A percentile compares a stretch with the other conserved stretches of the same genome.
Conservation (phyloP, 129 eudicot species). For the Sambucus nigra region DNA sequence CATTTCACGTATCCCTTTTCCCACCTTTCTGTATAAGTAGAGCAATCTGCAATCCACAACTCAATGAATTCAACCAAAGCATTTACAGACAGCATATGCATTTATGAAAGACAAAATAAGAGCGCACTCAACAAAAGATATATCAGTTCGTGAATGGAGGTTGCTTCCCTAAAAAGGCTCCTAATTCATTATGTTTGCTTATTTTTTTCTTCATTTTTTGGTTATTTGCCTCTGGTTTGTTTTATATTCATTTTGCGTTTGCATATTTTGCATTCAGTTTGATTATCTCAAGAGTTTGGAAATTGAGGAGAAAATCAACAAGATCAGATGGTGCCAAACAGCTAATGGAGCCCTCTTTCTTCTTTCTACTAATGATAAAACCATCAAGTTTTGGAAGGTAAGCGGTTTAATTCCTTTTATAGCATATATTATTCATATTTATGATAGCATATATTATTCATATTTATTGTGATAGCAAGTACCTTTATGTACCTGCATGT, state of each 20-base stretch:
- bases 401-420: slow-evolving; percentile 1
- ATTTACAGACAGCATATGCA: neutral
- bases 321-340: slow-evolving; percentile 96
- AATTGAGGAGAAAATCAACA: slow-evolving; percentile 99
- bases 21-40: neutral
- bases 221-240: neutral
- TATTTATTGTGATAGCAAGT: neutral
- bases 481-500: neutral
- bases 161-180: no score
- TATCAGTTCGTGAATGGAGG: no score
- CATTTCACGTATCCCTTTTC: neutral
- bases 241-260: slow-evolving; percentile 10
- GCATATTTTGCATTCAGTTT: slow-evolving; percentile 52
- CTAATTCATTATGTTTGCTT: no score
- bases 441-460: neutral
- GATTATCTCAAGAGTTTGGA: slow-evolving; percentile 99
- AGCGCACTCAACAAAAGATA: neutral
- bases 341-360: slow-evolving; percentile 91
- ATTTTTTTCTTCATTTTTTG: neutral
- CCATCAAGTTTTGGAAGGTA: slow-evolving; percentile 99
- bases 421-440: neutral
- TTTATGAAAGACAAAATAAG: neutral
- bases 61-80: neutral
- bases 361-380: slow-evolving; percentile 94
- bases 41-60: neutral